Conservation (phyloP, 106 monocot species). For the Dendrobium huoshanense region DNA sequence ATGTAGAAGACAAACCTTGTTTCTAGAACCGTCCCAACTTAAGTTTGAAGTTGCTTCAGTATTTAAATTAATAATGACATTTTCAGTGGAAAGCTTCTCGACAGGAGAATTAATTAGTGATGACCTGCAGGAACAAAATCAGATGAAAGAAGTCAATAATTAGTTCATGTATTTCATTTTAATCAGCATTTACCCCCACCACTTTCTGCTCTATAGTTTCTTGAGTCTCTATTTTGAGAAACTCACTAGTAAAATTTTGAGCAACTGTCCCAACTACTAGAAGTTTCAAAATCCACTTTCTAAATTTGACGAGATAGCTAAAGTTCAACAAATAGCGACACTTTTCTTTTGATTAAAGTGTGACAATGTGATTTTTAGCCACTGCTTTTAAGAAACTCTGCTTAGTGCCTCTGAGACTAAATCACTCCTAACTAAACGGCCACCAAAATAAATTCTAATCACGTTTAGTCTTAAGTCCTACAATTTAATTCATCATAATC, state of each 20-base stretch:
- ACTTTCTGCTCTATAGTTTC: neutral
- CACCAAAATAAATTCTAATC: neutral
- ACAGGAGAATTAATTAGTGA: conserved; percentile 35
- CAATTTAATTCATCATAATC: neutral
- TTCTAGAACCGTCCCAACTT: conserved; percentile 6
- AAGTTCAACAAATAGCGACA: neutral
- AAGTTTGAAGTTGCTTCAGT: conserved; percentile 13
- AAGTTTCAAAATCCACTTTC: neutral
- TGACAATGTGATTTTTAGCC: neutral
- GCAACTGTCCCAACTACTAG: neutral
- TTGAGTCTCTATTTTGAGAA: too few species aligned
- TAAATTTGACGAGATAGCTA: neutral
- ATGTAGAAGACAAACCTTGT: conserved; percentile 13
- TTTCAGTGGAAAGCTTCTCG: conserved; percentile 24
- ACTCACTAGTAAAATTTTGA: neutral
- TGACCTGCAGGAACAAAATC: conserved; percentile 22
- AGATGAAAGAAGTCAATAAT: neutral
- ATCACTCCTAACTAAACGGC: too few species aligned
- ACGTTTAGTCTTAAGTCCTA: neutral
- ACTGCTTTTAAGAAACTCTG: neutral
- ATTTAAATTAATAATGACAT: conserved; percentile 9
- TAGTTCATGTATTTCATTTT: neutral
- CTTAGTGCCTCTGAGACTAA: too few species aligned
- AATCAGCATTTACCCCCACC: neutral
- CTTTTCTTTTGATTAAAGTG: neutral